Evolutionary conservation across 495 filamentous ascomycete genomes (phyloP).

Genomic region (Penicillium mononematosum): DNA sequence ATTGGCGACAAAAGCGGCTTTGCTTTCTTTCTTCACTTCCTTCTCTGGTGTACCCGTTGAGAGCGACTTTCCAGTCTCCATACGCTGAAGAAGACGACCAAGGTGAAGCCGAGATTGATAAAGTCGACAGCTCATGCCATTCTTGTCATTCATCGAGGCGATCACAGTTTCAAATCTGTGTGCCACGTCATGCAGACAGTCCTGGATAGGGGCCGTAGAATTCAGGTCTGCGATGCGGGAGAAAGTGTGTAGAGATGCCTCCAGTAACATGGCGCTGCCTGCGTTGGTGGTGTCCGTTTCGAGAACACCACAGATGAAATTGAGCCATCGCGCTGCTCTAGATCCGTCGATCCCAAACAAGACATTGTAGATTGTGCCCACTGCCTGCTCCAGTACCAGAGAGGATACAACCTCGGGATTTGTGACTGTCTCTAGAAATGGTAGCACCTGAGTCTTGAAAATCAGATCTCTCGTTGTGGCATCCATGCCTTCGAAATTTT

Average conservation of each 20-base stretch:
- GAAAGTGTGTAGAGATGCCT: conserved; percentile 15
- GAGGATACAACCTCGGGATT: conserved; percentile 53
- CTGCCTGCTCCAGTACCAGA: conserved; percentile 50
- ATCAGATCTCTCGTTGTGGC: conserved; percentile 20
- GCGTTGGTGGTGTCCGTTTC: conserved; percentile 2
- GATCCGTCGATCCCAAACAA: conserved; percentile 52
- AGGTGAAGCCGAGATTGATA: conserved; percentile 2
- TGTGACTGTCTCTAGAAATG: conserved; percentile 53
- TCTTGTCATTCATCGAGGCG: background rate
- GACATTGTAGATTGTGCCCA: conserved; percentile 58
- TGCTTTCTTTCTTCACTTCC: background rate
- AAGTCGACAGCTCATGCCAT: background rate
- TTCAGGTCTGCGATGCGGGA: conserved; percentile 20
- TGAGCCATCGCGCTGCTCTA: conserved; percentile 45
- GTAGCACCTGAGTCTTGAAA: conserved; percentile 43
- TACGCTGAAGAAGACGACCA: conserved; percentile 7
- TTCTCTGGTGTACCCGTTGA: background rate
- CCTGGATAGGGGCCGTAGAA: conserved; percentile 18
- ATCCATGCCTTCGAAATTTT: conserved; percentile 22
- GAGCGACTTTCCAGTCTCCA: conserved; percentile 11
- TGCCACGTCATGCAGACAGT: conserved; percentile 11
- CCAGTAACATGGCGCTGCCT: conserved; percentile 7
- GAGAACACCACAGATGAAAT: conserved; percentile 21
- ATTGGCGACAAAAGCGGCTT: background rate
- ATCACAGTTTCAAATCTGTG: conserved; percentile 11